These are phyloP conservation scores for Saturnispora sekii DNA, from an alignment of 805 yeast species.

Conservation along the genomic window DNA sequence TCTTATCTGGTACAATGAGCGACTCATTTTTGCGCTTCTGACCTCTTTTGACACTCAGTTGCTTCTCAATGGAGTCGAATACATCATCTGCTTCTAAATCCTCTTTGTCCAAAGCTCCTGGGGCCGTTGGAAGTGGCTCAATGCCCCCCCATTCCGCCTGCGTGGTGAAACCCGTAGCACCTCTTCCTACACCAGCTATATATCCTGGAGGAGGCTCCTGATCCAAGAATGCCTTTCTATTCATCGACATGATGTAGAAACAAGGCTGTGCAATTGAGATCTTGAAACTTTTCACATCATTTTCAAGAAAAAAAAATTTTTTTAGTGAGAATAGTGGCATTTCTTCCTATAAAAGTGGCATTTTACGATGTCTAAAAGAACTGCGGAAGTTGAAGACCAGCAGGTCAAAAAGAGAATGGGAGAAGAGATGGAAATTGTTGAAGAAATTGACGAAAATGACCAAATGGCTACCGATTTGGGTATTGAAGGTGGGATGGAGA, in stretches of 20 bases:
- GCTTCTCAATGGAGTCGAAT: slow-evolving; percentile 57
- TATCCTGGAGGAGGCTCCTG: slow-evolving; percentile 86
- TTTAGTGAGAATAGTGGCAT: not conserved
- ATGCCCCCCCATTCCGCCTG: slow-evolving; percentile 63
- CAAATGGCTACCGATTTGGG: slow-evolving; percentile 65
- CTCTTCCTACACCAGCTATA: slow-evolving; percentile 88
- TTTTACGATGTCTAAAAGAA: slow-evolving; percentile 26
- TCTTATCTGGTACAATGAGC: slow-evolving; percentile 16
- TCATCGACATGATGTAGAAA: slow-evolving; percentile 26
- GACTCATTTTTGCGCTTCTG: slow-evolving; percentile 16
- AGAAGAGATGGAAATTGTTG: slow-evolving; percentile 21
- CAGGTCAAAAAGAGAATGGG: slow-evolving; percentile 13
- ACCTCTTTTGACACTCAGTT: slow-evolving; percentile 24
- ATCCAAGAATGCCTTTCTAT: slow-evolving; percentile 57
- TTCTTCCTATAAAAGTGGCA: slow-evolving; percentile 1
- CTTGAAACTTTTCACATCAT: not conserved
- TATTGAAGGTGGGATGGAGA: slow-evolving; percentile 60
- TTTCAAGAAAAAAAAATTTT: slow-evolving; percentile 9
- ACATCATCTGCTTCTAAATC: slow-evolving; percentile 77
- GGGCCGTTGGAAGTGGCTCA: slow-evolving; percentile 24
- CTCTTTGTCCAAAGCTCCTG: slow-evolving; percentile 15
- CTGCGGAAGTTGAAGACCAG: slow-evolving; percentile 16
- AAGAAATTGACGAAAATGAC: slow-evolving; percentile 28
- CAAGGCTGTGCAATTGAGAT: slow-evolving; percentile 7
- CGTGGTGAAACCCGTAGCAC: slow-evolving; percentile 89